Base-by-base conservation (phyloP, 2,329 filamentous ascomycete species). In the Pseudocercospora ulei region DNA sequence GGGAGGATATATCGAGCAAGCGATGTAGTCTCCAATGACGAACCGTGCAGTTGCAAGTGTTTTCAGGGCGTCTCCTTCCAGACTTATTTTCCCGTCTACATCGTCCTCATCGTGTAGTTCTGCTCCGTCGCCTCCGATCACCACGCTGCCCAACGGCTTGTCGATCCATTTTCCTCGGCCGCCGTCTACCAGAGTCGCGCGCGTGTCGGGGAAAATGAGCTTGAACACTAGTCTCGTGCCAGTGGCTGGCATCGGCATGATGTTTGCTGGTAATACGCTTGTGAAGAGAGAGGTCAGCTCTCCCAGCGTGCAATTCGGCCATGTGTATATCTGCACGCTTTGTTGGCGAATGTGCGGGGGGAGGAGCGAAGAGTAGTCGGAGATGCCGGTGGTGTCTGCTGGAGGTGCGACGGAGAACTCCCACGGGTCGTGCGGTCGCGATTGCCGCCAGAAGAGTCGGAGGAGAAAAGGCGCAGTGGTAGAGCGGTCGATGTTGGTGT, bases 181-280 rank as follows among this genome's bases (percentile, higher is more conserved):
- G 12, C 60, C 62, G 37, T 57, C 61, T 48, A 53, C 48, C 38
- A 63, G 55, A 43, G 68, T 60, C 28, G 61, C 62, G 35, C 68
- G 63, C 14, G 81, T 75, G 61, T 94, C 85, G 1, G 82, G 81
- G 58, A 82, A 94, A 38, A 95, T 76, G 11, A 94, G 73, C 31
- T 87, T 80, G 64, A 90, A 96, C 44, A 76, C 78, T n/a, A 95
- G 71, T 38, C 88, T 77, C 5, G 86, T 88, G 44, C 88, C 87
- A 25, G 86, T 72, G 4, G 79, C 74, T 0, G 82, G 82, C 23
- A 71, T 67, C 0, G 86, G 84, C 2, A 94, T 72, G 12, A 85
- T 65, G 2, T 68, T 64, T 18, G 44, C 30, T 0, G 82, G 80
- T 1, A 83, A 68, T 1, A 80, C 72, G 35, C 75, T 73, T 17